Evolutionary conservation across 495 filamentous ascomycete genomes (phyloP).

Genomic region (Diplogelasinospora grovesii): DNA sequence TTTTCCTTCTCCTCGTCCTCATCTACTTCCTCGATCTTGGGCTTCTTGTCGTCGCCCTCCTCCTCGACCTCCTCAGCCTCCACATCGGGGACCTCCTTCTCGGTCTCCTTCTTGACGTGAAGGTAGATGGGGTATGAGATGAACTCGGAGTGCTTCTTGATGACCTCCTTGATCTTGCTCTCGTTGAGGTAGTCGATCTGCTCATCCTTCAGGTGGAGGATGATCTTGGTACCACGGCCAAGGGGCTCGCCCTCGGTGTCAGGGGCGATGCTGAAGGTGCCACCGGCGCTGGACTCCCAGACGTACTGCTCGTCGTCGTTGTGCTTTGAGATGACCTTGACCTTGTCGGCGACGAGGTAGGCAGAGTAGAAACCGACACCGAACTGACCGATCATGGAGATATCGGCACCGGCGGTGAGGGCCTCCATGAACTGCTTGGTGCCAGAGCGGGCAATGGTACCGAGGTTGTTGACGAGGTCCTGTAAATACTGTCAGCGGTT

Average conservation of each 20-base stretch:
- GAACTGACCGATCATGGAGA: constrained; percentile 99
- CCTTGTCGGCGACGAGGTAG: constrained; percentile 95
- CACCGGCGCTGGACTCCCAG: constrained; percentile 97
- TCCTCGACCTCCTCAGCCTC: constrained; percentile 69
- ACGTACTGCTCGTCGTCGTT: constrained; percentile 99
- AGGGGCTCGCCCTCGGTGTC: constrained; percentile 88
- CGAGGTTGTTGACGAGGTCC: constrained; percentile 99
- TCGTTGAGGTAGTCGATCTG: constrained; percentile 97
- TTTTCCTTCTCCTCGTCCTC: constrained; percentile 79
- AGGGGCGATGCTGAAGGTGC: constrained; percentile 88
- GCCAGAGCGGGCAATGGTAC: constrained; percentile 96
- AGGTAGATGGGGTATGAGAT: constrained; percentile 99
- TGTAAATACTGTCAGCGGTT: constrained; percentile 30
- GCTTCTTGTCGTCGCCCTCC: constrained; percentile 71
- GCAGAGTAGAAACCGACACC: constrained; percentile 99
- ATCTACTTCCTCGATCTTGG: constrained; percentile 65
- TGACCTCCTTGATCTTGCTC: constrained; percentile 98
- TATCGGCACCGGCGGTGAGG: constrained; percentile 94
- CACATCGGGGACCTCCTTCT: constrained; percentile 97
- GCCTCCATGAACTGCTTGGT: constrained; percentile 99
- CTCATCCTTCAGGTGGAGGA: constrained; percentile 99
- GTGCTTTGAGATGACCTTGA: constrained; percentile 94
- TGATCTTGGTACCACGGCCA: constrained; percentile 93
- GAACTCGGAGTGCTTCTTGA: constrained; percentile 99
- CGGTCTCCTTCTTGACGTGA: constrained; percentile 96